Percentiles rank a stretch among this genome's conserved stretches.
These are phyloP conservation scores for Scutellaria baicalensis DNA, from an alignment of 257 asterid species.

Conservation along the genomic window DNA sequence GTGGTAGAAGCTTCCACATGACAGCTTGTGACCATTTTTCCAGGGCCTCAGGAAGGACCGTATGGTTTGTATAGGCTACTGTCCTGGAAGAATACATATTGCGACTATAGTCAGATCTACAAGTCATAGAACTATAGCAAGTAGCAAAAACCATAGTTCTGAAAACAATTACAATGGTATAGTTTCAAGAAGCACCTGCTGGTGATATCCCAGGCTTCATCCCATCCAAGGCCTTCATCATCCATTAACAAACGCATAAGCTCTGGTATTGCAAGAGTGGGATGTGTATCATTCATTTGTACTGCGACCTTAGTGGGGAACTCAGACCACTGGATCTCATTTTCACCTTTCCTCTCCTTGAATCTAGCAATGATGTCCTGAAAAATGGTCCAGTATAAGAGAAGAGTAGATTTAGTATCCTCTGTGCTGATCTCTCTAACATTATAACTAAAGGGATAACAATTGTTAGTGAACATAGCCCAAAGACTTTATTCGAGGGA, in stretches of 20 bases:
- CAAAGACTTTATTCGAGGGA: neutral
- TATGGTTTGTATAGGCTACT: conserved; percentile 93
- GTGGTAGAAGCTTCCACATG: conserved; percentile 99
- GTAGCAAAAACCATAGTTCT: conserved; percentile 10
- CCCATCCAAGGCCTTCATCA: conserved; percentile 95
- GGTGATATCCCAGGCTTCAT: conserved; percentile 94
- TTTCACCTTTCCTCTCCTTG: conserved; percentile 63
- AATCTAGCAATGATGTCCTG: conserved; percentile 91
- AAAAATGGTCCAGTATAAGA: conserved; percentile 14
- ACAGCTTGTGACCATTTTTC: conserved; percentile 99
- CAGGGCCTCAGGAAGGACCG: conserved; percentile 98
- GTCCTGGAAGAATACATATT: conserved; percentile 48
- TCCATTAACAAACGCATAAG: conserved; percentile 96
- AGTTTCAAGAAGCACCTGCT: conserved; percentile 46
- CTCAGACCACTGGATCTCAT: conserved; percentile 60
- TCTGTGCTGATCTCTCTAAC: conserved; percentile 1
- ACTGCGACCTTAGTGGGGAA: conserved; percentile 93
- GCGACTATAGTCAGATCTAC: conserved; percentile 5
- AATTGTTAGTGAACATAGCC: conserved; percentile 2
- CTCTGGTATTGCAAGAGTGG: conserved; percentile 96
- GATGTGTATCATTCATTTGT: conserved; percentile 97
- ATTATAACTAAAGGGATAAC: neutral
- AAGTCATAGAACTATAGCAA: conserved; percentile 2
- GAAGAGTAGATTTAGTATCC: neutral
- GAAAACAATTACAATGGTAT: neutral